Base-by-base conservation (phyloP, 352 stramenopile species). In the Saprolegnia parasitica region DNA sequence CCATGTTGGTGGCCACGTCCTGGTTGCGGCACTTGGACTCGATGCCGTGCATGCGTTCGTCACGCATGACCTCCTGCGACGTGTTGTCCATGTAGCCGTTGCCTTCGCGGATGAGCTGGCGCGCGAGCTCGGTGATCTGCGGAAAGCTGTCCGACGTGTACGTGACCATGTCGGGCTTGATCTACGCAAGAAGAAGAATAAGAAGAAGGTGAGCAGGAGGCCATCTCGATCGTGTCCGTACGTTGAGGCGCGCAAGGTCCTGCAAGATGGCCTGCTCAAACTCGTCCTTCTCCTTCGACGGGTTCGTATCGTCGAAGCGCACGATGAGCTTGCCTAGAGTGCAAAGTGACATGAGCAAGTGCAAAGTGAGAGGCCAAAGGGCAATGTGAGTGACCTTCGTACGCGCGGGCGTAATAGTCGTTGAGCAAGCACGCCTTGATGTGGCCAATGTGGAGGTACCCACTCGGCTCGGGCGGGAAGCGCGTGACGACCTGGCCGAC, bases 271-370 rank as follows among this genome's bases (percentile, higher is more conserved):
- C 96, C 72, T 98, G 86, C 81, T 99, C 96, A 71, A 98, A 99
- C 79, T 99, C 98, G 65, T 98, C 95, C 81, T 99, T 99, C 86
- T 99, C 98, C 79, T 99, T 99, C 73, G 83, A 96, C 16, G 98
- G 98, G 81, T 99, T 99, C 35, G 98, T 99, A 85, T 99, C 98
- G 80, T 99, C 98, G 71, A 99, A 99, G 26, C 98, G 90, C 32
- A 99, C 81, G 63, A 99, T 96, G 35, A 99, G 79, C 76, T 98
- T 98, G 73, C 98, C 42, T 49, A 49, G 4, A n/a, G 13, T n/a
- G 42, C 13, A n/a, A 49, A n/a, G 42, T n/a, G 42, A 49, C 3
- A 49, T n/a, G 2, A 35, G 29, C 29, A 35, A 35, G 29, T 35
- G 29, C 29, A 35, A 35, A 6, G 2, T 35, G 2, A 35, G 29